Evolutionary conservation across 163 green algal species (phyloP), one percentile per base, ranked within the genome.

Genomic region (Scenedesmus sp.): DNA sequence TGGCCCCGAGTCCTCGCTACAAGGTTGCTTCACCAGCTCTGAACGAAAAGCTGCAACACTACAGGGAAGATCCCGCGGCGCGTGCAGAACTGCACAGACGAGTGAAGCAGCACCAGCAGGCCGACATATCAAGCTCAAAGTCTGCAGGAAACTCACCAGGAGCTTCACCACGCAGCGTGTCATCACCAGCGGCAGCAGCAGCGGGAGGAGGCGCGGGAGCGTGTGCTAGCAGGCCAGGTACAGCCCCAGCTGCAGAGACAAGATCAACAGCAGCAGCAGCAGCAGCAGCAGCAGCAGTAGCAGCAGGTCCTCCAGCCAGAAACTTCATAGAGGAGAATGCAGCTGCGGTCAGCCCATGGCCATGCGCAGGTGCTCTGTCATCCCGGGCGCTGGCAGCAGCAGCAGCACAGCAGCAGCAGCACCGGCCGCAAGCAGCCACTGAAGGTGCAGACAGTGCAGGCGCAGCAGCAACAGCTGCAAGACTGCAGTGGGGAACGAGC

Each of bases 291-390:
- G 72, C 0, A 15, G n/a, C 72, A 81, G 18, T 7, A 12, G n/a
- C 26, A 12, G 61, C 65, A 70, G 7, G 56, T 70, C 56, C 56
- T 70, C 20, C 56, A 70, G 15, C 12, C 12, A 68, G 85, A 6
- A 83, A 89, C 42, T 89, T 89, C 35, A 83, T 89, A 51, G 85
- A 65, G 44, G 85, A 89, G 40, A 89, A 89, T 56, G 85, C 85
- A 72, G 46, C 43, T 22, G 43, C 53, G 5, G 61, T 89, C 3
- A 83, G 30, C 40, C 85, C 85, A 16, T 89, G 85, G 85, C 85
- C 85, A 49, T 83, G 68, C 65, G 83, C 70, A n/a, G 85, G 85
- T 16, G 26, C 85, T 1, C 65, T 89, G 4, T 89, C 85, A 20
- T 89, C 85, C 9, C 70, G 22, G 20, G 85, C 68, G 51, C 9